Evolutionary conservation across 805 yeast genomes (phyloP).

Genomic region (Barnettozyma californica): DNA sequence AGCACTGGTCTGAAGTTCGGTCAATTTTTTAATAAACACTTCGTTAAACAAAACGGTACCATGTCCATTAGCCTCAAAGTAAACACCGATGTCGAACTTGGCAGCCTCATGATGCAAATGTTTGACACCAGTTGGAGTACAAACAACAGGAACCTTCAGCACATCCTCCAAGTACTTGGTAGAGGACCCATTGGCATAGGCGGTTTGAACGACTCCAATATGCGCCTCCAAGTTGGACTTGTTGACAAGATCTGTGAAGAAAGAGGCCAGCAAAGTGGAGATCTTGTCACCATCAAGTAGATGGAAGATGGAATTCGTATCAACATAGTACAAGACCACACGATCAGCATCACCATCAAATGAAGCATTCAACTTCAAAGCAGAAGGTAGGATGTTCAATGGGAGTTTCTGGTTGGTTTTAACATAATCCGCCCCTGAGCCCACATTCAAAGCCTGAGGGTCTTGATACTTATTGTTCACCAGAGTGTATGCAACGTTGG

Average conservation of each 20-base stretch:
- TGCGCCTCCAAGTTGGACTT: slow-evolving; percentile 35
- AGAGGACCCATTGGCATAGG: slow-evolving; percentile 94
- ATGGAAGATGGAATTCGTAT: slow-evolving; percentile 35
- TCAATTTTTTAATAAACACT: slow-evolving; percentile 37
- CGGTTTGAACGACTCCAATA: slow-evolving; percentile 92
- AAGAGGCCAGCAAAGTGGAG: slow-evolving; percentile 74
- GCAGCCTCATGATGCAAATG: slow-evolving; percentile 90
- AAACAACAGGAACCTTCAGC: slow-evolving; percentile 70
- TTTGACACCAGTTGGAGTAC: slow-evolving; percentile 95
- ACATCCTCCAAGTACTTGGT: slow-evolving; percentile 60
- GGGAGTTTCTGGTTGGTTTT: slow-evolving; percentile 86
- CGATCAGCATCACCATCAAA: slow-evolving; percentile 98
- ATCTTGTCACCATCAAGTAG: slow-evolving; percentile 91
- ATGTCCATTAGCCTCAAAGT: slow-evolving; percentile 99
- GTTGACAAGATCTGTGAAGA: slow-evolving; percentile 48
- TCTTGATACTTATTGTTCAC: slow-evolving; percentile 50
- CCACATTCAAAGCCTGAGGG: slow-evolving; percentile 60
- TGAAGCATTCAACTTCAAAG: slow-evolving; percentile 60
- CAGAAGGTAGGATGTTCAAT: slow-evolving; percentile 41
- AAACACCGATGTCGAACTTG: slow-evolving; percentile 83
- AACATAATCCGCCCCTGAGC: slow-evolving; percentile 95
- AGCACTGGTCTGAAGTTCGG: slow-evolving; percentile 19
- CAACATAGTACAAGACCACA: slow-evolving; percentile 70
- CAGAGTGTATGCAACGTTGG: slow-evolving; percentile 38
- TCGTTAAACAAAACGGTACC: slow-evolving; percentile 87